These are phyloP conservation scores for Sapria himalayana DNA, from an alignment of 345 rosid species.

Conservation along the genomic window DNA sequence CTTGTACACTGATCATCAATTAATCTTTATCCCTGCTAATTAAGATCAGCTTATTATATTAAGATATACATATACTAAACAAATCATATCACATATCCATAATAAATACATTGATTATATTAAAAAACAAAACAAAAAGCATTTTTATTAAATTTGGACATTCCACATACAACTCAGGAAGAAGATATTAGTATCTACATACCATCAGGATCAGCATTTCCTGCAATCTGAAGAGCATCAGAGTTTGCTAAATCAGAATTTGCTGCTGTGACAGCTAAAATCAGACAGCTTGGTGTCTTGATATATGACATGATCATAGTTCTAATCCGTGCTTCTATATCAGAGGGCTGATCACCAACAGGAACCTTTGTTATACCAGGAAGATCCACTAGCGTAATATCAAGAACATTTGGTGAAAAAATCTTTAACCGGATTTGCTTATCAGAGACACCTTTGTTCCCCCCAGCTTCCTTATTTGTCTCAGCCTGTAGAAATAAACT, in stretches of 20 bases:
- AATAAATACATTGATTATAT: too few species aligned
- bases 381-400: slow-evolving; percentile 83
- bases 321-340: slow-evolving; percentile 81
- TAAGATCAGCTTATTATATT: too few species aligned
- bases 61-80: too few species aligned
- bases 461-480: slow-evolving; percentile 75
- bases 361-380: slow-evolving; percentile 96
- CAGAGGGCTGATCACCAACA: slow-evolving; percentile 90
- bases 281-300: slow-evolving; percentile 63
- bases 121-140: too few species aligned
- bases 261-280: slow-evolving; percentile 79
- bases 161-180: too few species aligned
- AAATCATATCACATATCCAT: too few species aligned
- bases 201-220: slow-evolving; percentile 94
- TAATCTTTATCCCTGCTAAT: too few species aligned
- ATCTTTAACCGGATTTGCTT: slow-evolving; percentile 73
- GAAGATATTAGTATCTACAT: too few species aligned
- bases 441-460: slow-evolving; percentile 84
- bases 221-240: slow-evolving; percentile 88
- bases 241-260: slow-evolving; percentile 90
- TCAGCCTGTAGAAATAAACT: slow-evolving; percentile 32
- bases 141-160: too few species aligned
- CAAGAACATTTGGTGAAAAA: slow-evolving; percentile 80
- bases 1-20: too few species aligned
- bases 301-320: slow-evolving; percentile 95